Evolutionary conservation across 257 asterid genomes (phyloP), one percentile per base, ranked within the genome.

Genomic region (Ocimum tenuiflorum): DNA sequence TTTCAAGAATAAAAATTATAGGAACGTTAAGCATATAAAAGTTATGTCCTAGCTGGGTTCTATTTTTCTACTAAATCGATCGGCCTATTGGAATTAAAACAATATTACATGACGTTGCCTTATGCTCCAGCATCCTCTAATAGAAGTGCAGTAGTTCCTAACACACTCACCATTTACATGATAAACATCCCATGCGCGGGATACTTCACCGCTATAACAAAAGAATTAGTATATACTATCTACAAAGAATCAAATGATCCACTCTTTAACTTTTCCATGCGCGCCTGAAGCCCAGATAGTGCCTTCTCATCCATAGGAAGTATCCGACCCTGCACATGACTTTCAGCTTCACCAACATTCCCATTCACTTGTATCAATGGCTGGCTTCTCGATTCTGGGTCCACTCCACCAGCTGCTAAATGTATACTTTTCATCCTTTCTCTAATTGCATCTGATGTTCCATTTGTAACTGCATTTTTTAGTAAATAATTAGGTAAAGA

Each of bases 361-460:
- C 91, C 90, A 17, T 88, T 83, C 48, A 80, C 83, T 49, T 83
- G 82, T 61, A 72, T 63, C 74, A 84, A 70, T 20, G 94, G 87
- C 65, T 84, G 79, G 72, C 41, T 77, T 65, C 84, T 86, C 8
- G 84, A 13, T 20, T 88, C 98, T 0, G 79, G 81, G 55, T 80
- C 85, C 73, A 87, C 94, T 27, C 78, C 77, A 45, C 87, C 78
- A 22, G 98, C 82, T 23, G 94, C 86, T 76, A 88, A 61, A 64
- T 91, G 97, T 51, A 94, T 94, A 85, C 96, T 91, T 83, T 85
- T 94, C 99, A 94, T 94, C 78, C 97, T 86, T 83, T 94, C 99
- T 67, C 99, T 80, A 60, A 94, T 94, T 7, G 96, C 97, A 72
- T 94, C 99, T 67, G 91, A 67, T 20, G 96, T 79, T 73, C 97